Evolutionary conservation across 257 asterid genomes (phyloP).

Genomic region (Cinchona pubescens): DNA sequence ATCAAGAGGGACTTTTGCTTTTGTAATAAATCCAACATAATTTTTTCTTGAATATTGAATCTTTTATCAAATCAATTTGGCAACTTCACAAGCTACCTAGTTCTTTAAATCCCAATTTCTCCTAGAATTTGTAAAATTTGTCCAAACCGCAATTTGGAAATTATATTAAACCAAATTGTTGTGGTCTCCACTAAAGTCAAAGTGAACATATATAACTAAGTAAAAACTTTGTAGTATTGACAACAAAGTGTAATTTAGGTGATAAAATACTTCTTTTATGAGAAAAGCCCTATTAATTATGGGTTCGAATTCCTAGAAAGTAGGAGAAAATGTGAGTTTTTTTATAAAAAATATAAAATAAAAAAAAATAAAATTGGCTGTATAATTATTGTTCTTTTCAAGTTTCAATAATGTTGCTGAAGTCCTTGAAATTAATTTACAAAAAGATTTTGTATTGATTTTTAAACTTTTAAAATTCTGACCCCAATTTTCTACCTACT

Average conservation of each 20-base stretch:
- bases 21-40: not conserved
- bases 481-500: not conserved
- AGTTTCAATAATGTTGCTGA: not conserved
- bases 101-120: not conserved
- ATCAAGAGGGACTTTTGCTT: not conserved
- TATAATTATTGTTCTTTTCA: too few species aligned
- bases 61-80: not conserved
- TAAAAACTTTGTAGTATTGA: too few species aligned
- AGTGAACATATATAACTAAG: not conserved
- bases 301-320: too few species aligned
- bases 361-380: too few species aligned
- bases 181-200: not conserved
- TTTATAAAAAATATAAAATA: too few species aligned
- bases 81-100: conserved; percentile 4
- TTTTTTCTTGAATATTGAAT: not conserved
- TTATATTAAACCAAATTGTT: too few species aligned
- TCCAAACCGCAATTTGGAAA: too few species aligned
- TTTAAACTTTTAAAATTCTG: not conserved
- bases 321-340: too few species aligned
- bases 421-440: not conserved
- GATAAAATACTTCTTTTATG: too few species aligned
- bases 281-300: too few species aligned
- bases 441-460: not conserved
- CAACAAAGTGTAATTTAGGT: too few species aligned
- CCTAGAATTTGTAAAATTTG: not conserved